Base-by-base conservation (phyloP, 768 basidiomycete genomes). In the Tricholoma terreum region DNA sequence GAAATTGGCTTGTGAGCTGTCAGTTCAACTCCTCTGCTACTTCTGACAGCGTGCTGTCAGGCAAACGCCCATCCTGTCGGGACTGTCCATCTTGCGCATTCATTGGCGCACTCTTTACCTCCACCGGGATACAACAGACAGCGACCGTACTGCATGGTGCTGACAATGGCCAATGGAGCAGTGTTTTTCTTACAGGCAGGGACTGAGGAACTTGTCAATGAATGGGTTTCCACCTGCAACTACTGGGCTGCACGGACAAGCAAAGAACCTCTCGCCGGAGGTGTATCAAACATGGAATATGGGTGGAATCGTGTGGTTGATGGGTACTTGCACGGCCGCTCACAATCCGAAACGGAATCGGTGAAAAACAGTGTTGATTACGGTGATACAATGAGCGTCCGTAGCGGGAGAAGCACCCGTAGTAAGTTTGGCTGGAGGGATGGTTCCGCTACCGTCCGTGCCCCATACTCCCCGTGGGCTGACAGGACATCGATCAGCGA, bases 161-260 rank as follows among this genome's bases (percentile, higher is more conserved):
- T 99, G 49, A 94, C 94, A 1, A 78, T 95, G 54, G 79, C 95
- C 6, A 86, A 85, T 62, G 94, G 94, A 9, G 92, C 87, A 2
- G 90, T 94, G n/a, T 96, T 88, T 72, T 97, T 98, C 77, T 97
- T 97, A 80, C 97, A 99, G 72, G 94, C 96, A 1, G 97, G 97
- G 1, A 99, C 97, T 3, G 96, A 97, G 66, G 96, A 98, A 63
- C 84, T 99, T n/a, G 94, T 97, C 50, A 90, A 91, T 65, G 97
- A 99, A 71, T 98, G 97, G 97, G 95, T 97, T 6, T 88, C 91
- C 38, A 97, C 97, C 0, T 98, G 96, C 82, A 99, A 98, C 76
- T 99, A 99, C 70, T 98, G 97, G 97, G 92, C 97, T 0, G 97
- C 96, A 2, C 81, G 97, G 45, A 91, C 86, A 55, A 94, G 92